Base-by-base conservation (phyloP, 805 yeast species). In the Metschnikowia cubensis region DNA sequence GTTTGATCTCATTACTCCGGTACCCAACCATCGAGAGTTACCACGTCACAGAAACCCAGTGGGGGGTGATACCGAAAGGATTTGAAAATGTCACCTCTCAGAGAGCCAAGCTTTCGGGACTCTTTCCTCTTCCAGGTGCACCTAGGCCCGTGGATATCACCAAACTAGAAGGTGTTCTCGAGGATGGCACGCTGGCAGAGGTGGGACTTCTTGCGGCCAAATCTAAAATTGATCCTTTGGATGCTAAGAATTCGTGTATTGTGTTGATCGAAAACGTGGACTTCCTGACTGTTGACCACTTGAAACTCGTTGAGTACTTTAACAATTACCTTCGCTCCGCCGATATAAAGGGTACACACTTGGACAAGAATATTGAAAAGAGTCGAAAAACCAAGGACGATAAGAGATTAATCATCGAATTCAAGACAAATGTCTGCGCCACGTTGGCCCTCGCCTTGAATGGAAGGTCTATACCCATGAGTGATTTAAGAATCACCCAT, bases 1-100 rank as follows among this genome's bases (percentile, higher is more conserved):
- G 58, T n/a, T 57, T 70, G 15, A 61, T 58, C 21, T 68, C 70
- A 13, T 61, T 81, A 13, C 63, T 64, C 4, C 62, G 65, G 18
- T 78, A 75, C 0, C 62, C 71, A 0, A 73, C 84, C 0, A 66
- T 88, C 31, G 77, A 80, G 39, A 70, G 78, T 41, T 64, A 87
- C n/a, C 68, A 70, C 43, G 70, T 84, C 11, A 59, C 67, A 11
- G 73, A 71, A 17, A 74, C 88, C 0, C 68, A 73, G 44, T 89
- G 96, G 96, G 94, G 88, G 45, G 69, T 79, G 21, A 74, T 76
- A 33, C 90, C 96, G 0, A 73, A 74, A 53, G 92, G 89, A 0
- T 85, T 85, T 62, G 94, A 87, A 59, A 77, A 79, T 6, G 82
- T 86, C 1, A 77, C 87, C 1, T 86, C 94, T 0, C 87, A 83